Percentiles rank a stretch among this genome's conserved stretches.
These are phyloP conservation scores for Biscogniauxia marginata DNA, from an alignment of 2,329 filamentous ascomycete genomes.

Conservation along the genomic window DNA sequence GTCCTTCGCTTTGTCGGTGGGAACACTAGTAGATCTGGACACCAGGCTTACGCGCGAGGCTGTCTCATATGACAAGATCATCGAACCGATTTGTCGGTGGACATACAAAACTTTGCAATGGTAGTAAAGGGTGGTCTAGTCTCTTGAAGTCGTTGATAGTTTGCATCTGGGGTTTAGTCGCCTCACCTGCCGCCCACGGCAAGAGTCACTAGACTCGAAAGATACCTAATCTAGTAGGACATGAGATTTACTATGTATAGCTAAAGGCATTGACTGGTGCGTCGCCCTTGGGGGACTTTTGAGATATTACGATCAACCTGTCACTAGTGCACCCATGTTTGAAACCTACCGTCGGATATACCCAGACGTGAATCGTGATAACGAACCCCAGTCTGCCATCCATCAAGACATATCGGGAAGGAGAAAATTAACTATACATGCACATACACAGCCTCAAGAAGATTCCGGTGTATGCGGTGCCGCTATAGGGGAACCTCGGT, in stretches of 20 bases:
- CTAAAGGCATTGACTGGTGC: background rate
- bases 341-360: background rate
- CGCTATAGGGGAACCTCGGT: background rate
- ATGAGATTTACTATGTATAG: background rate
- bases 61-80: conserved; percentile 56
- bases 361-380: background rate
- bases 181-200: no score
- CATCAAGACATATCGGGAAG: background rate
- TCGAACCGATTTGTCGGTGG: no score
- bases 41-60: conserved; percentile 53
- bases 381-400: background rate
- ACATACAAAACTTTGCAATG: conserved; percentile 62
- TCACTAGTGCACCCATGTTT: background rate
- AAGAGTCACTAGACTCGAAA: no score
- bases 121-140: no score
- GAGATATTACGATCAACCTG: background rate
- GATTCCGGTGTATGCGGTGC: background rate
- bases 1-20: conserved; percentile 49
- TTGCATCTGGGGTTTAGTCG: no score
- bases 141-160: no score
- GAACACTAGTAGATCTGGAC: conserved; percentile 7
- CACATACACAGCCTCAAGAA: background rate
- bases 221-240: background rate
- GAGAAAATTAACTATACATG: background rate
- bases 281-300: background rate